Conservation (phyloP, 176 grass and related monocot genomes). For the Oryza brachyantha region DNA sequence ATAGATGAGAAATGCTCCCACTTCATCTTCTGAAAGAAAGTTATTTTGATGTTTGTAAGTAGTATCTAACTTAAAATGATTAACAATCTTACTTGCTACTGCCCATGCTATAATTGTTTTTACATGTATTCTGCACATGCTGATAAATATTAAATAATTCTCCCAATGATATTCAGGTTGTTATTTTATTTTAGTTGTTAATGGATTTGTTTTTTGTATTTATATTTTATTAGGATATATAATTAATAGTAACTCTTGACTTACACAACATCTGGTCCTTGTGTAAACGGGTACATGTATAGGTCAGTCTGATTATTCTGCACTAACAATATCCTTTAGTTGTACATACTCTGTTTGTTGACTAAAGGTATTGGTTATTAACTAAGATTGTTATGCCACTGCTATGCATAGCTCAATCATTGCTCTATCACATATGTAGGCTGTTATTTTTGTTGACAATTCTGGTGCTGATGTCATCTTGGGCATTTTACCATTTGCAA, state of each 20-base stretch:
- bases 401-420: slow-evolving; percentile 21
- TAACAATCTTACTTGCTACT: not conserved
- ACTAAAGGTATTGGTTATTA: not conserved
- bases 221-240: not conserved
- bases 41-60: not conserved
- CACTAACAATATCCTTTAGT: not conserved
- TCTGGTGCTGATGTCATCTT: slow-evolving; percentile 97
- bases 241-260: not conserved
- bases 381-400: not conserved
- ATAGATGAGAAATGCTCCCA: not conserved
- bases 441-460: slow-evolving; percentile 99
- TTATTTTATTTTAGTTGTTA: not conserved
- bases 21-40: not conserved
- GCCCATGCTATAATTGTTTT: not conserved
- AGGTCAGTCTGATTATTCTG: not conserved
- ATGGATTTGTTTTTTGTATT: not conserved
- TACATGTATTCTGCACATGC: not conserved
- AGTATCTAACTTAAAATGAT: slow-evolving; percentile 7
- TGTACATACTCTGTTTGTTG: slow-evolving; percentile 11
- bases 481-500: slow-evolving; percentile 91
- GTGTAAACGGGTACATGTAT: not conserved
- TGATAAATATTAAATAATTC: not conserved
- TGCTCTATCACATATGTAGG: slow-evolving; percentile 45
- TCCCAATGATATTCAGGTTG: not conserved
- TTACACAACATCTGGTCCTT: not conserved